phyloP scores from a whole-genome alignment of 768 basidiomycete species.

The Leccinellum rugosiceps region DNA sequence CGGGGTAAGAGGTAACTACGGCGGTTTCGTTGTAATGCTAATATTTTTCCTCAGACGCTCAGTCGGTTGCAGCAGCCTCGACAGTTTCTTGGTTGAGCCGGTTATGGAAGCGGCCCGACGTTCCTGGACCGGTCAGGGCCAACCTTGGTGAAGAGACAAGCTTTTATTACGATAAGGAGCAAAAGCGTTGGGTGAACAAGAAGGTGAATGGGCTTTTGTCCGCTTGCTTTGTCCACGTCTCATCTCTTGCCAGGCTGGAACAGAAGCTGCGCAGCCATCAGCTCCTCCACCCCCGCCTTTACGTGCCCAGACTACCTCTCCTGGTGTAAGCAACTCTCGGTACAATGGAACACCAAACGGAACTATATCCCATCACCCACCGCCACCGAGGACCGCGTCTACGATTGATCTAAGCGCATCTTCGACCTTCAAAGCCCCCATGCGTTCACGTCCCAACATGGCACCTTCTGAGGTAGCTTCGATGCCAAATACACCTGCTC shows the following conservation, averaged over 20 bases:
- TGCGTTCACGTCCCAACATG: constrained; percentile 65
- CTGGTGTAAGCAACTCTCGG: constrained; percentile 45
- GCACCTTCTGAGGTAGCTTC: constrained; percentile 46
- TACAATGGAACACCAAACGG: constrained; percentile 31
- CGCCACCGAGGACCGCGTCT: constrained; percentile 51
- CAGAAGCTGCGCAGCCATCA: constrained; percentile 50
- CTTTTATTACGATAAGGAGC: constrained; percentile 94
- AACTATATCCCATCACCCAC: constrained; percentile 10
- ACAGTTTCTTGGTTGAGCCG: constrained; percentile 76
- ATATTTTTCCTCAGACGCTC: constrained; percentile 4
- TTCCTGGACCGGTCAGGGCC: constrained; percentile 78
- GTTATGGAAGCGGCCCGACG: constrained; percentile 70
- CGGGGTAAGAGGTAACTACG: constrained; percentile 24
- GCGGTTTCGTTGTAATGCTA: neutral
- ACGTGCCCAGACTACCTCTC: constrained; percentile 84
- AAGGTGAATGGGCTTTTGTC: constrained; percentile 49
- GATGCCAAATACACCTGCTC: constrained; percentile 32
- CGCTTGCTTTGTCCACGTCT: neutral
- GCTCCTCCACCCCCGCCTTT: constrained; percentile 74
- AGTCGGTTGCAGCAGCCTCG: constrained; percentile 27
- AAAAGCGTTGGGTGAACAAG: constrained; percentile 95
- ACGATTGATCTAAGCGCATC: constrained; percentile 58
- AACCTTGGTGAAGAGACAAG: constrained; percentile 88
- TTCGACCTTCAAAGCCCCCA: constrained; percentile 47
- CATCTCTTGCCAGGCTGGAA: constrained; percentile 44